Evolutionary conservation across 2,329 filamentous ascomycete genomes (phyloP).

Genomic region (Cladosporium colombiae): DNA sequence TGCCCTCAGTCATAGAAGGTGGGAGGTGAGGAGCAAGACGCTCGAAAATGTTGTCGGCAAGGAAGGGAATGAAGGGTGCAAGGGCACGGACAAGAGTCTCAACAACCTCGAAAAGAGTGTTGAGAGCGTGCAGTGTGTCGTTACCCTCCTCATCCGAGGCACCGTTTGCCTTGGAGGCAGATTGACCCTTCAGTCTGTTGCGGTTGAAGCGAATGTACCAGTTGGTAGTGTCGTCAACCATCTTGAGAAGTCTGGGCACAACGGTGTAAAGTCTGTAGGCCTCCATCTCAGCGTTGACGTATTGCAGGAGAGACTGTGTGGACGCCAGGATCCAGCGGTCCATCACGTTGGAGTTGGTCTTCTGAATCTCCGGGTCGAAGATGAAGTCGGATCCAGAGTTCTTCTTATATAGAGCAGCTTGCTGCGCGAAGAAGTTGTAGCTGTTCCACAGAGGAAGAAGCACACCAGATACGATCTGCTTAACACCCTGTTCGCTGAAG

Average conservation of each 20-base stretch:
- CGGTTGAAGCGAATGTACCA: slow-evolving; percentile 98
- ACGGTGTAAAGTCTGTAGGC: slow-evolving; percentile 77
- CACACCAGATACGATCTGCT: slow-evolving; percentile 91
- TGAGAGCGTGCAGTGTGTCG: slow-evolving; percentile 86
- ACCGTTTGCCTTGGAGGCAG: slow-evolving; percentile 26
- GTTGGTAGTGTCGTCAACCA: slow-evolving; percentile 96
- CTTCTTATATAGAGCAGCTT: slow-evolving; percentile 85
- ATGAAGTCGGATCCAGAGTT: slow-evolving; percentile 72
- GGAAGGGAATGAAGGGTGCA: slow-evolving; percentile 92
- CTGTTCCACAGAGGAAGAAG: slow-evolving; percentile 92
- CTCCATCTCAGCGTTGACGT: slow-evolving; percentile 90
- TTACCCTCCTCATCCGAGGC: slow-evolving; percentile 65
- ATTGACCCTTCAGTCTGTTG: slow-evolving; percentile 76
- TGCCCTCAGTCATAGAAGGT: slow-evolving; percentile 60
- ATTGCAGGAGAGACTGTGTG: slow-evolving; percentile 86
- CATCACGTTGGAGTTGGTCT: slow-evolving; percentile 86
- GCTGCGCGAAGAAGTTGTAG: slow-evolving; percentile 93
- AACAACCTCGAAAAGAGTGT: slow-evolving; percentile 90
- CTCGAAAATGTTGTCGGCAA: slow-evolving; percentile 91
- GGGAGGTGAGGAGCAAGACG: slow-evolving; percentile 81
- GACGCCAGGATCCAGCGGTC: slow-evolving; percentile 93
- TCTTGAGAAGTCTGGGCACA: slow-evolving; percentile 68
- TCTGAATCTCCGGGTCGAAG: slow-evolving; percentile 75
- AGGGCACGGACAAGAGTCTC: slow-evolving; percentile 85
- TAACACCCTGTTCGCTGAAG: slow-evolving; percentile 90